Evolutionary conservation across 164 flowering plant species (phyloP).

Genomic region (Vitis rotundifolia): DNA sequence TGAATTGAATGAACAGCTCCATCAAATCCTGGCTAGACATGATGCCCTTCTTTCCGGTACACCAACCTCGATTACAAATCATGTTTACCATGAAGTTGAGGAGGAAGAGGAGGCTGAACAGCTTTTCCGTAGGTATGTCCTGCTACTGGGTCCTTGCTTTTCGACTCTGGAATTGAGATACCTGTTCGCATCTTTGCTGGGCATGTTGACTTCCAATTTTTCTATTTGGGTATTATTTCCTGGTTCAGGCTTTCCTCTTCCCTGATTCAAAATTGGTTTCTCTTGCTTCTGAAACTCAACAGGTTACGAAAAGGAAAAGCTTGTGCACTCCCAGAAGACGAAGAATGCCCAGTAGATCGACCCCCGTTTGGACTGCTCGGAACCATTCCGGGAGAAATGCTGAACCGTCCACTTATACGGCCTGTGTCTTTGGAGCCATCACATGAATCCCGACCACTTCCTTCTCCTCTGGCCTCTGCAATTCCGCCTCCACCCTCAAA

Average conservation of each 20-base stretch:
- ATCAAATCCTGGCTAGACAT: slow-evolving; percentile 66
- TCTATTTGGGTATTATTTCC: too few species aligned
- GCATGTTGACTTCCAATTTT: too few species aligned
- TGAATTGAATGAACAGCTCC: slow-evolving; percentile 82
- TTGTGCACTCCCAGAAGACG: slow-evolving; percentile 60
- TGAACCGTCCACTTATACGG: slow-evolving; percentile 76
- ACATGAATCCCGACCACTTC: slow-evolving; percentile 19
- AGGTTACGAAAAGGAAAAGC: slow-evolving; percentile 95
- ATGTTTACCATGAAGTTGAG: slow-evolving; percentile 44
- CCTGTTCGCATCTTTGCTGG: background rate
- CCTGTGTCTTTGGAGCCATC: slow-evolving; percentile 51
- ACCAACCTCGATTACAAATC: slow-evolving; percentile 33
- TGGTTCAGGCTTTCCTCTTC: background rate
- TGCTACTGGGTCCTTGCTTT: background rate
- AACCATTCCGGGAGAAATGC: slow-evolving; percentile 43
- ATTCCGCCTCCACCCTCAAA: slow-evolving; percentile 97
- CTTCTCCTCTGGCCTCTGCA: slow-evolving; percentile 29
- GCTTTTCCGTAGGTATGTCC: slow-evolving; percentile 73
- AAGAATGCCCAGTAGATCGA: slow-evolving; percentile 36
- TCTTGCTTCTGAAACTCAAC: slow-evolving; percentile 11
- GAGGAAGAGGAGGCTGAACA: slow-evolving; percentile 81
- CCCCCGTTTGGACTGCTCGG: slow-evolving; percentile 46
- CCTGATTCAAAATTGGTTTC: background rate
- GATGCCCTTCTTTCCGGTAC: slow-evolving; percentile 67
- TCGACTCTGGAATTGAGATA: background rate